phyloP scores from a whole-genome alignment of 1,284 basidiomycete species.

The Microbotryomycetes sp. region DNA sequence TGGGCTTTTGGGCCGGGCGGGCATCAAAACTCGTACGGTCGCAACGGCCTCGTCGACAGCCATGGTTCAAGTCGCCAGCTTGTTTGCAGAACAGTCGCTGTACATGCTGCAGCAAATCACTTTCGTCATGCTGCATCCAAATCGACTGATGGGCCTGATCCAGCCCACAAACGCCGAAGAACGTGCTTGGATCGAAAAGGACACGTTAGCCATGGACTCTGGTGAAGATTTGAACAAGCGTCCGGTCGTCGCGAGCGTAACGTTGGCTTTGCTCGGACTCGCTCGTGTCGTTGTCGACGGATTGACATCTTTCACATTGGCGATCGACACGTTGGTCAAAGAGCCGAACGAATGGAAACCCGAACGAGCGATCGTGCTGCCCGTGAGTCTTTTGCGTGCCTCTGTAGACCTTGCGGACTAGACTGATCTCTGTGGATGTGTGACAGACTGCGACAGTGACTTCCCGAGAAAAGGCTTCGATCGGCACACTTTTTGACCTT shows the following conservation, averaged over 20 bases:
- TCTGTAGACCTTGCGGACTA: not conserved
- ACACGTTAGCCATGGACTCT: conserved; percentile 42
- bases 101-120: conserved; percentile 77
- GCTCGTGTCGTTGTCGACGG: conserved; percentile 62
- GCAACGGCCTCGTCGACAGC: conserved; percentile 5
- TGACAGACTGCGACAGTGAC: conserved; percentile 55
- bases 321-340: conserved; percentile 58
- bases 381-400: conserved; percentile 50
- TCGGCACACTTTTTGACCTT: conserved; percentile 69
- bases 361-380: conserved; percentile 59
- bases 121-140: conserved; percentile 82
- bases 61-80: conserved; percentile 12
- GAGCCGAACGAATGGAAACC: conserved; percentile 63
- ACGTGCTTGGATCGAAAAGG: conserved; percentile 48
- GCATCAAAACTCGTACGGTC: not conserved
- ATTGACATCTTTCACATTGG: conserved; percentile 61
- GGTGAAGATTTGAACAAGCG: conserved; percentile 54
- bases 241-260: conserved; percentile 60
- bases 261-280: conserved; percentile 61
- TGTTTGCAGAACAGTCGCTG: conserved; percentile 45
- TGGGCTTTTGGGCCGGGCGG: conserved; percentile 6
- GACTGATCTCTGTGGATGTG: not conserved
- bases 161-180: conserved; percentile 76
- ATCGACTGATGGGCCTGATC: conserved; percentile 69
- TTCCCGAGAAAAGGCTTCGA: conserved; percentile 63